phyloP scores from a whole-genome alignment of 192 early-diverging fungal genomes.

The Ambispora gerdemannii region DNA sequence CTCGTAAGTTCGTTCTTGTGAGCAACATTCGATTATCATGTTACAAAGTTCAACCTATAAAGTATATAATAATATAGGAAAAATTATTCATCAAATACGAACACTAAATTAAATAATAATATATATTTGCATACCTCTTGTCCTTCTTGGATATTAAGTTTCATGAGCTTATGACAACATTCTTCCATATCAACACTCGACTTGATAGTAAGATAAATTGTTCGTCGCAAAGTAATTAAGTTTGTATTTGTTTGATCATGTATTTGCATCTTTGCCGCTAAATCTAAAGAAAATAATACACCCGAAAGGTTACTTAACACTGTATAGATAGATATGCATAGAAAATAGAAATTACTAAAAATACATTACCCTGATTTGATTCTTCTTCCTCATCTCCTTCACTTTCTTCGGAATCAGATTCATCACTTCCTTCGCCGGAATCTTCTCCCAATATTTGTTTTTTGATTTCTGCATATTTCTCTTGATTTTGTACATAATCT shows the following conservation, averaged over 20 bases:
- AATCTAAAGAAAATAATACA: background rate
- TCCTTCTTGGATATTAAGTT: conserved; percentile 76
- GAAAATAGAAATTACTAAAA: conserved; percentile 11
- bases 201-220: conserved; percentile 96
- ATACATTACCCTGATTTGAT: conserved; percentile 10
- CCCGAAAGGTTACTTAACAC: too few relatives aligned
- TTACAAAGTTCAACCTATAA: conserved; percentile 80
- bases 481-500: conserved; percentile 78
- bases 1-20: conserved; percentile 92
- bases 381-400: conserved; percentile 56
- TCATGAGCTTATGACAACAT: conserved; percentile 91
- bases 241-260: conserved; percentile 89
- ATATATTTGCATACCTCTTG: conserved; percentile 56
- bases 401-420: conserved; percentile 49
- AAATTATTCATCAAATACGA: too few relatives aligned
- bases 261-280: conserved; percentile 57
- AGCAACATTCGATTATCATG: conserved; percentile 97
- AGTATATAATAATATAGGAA: background rate
- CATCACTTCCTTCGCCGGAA: conserved; percentile 46
- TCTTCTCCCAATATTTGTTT: conserved; percentile 83
- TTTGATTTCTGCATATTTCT: conserved; percentile 76
- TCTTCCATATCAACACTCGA: conserved; percentile 94
- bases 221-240: conserved; percentile 80
- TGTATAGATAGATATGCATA: too few relatives aligned
- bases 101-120: too few relatives aligned